Conservation (phyloP, 768 basidiomycete species). For the Lactarius deliciosus region DNA sequence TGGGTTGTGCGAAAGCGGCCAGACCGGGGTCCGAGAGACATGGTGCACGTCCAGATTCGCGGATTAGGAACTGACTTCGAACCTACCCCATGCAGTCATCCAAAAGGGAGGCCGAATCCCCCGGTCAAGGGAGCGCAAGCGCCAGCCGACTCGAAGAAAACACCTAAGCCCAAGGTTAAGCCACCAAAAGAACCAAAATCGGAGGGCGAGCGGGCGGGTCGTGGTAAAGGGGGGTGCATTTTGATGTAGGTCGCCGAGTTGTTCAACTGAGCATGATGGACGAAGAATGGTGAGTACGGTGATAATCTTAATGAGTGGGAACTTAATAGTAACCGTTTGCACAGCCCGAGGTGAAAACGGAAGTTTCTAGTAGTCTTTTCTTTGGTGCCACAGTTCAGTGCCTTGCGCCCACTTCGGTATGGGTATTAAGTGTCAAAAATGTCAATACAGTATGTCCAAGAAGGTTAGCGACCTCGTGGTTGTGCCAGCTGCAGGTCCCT, state of each 20-base stretch:
- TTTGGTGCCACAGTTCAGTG: background rate
- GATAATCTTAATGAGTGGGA: background rate
- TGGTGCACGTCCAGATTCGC: background rate
- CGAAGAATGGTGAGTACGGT: background rate
- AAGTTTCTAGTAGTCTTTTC: background rate
- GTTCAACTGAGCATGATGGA: background rate
- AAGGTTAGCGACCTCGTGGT: background rate
- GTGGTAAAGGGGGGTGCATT: background rate
- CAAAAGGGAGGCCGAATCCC: background rate
- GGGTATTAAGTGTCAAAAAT: background rate
- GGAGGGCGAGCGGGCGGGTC: background rate
- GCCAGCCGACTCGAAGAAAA: background rate
- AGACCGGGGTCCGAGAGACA: background rate
- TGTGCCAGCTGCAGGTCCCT: background rate
- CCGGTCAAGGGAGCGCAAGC: background rate
- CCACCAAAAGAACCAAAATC: background rate
- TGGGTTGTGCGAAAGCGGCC: background rate
- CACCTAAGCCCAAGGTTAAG: background rate
- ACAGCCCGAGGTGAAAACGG: background rate
- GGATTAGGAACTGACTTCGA: background rate
- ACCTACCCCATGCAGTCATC: background rate
- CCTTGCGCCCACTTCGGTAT: background rate
- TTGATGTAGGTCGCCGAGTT: background rate
- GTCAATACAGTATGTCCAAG: background rate
- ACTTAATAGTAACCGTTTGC: background rate